A percentile compares a stretch with the other conserved stretches of the same genome.
Conservation (phyloP, 371 early-diverging fungal genomes). For the Fennellomyces sp. region DNA sequence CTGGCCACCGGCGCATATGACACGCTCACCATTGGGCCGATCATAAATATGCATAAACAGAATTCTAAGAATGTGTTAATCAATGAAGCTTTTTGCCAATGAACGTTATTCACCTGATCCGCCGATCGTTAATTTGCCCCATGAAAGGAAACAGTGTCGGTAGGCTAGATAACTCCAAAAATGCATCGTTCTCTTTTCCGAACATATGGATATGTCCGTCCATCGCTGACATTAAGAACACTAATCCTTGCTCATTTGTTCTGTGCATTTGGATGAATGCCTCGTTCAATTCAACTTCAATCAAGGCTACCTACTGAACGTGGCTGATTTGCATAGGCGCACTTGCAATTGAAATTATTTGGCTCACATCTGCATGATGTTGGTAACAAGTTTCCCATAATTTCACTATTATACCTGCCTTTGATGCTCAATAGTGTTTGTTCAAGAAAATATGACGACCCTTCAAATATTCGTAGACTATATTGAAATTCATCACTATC, state of each 20-base stretch:
- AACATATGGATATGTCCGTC: conserved; percentile 52
- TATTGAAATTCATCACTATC: conserved; percentile 26
- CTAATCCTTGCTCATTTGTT: conserved; percentile 19
- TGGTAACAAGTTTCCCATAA: background rate
- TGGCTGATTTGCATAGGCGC: conserved; percentile 56
- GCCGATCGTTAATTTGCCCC: conserved; percentile 34
- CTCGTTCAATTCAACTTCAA: too few species aligned
- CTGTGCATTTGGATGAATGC: too few species aligned
- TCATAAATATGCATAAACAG: conserved; percentile 56
- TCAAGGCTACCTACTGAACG: conserved; percentile 35
- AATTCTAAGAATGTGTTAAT: too few species aligned
- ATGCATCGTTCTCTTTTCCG: conserved; percentile 20
- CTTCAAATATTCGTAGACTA: conserved; percentile 37
- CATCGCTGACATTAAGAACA: conserved; percentile 43
- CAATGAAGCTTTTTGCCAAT: too few species aligned
- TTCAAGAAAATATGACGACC: conserved; percentile 32
- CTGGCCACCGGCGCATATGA: conserved; percentile 67
- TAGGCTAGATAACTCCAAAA: background rate
- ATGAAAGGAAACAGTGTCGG: conserved; percentile 33
- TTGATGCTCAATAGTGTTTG: conserved; percentile 34
- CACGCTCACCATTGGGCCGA: conserved; percentile 36
- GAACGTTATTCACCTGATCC: conserved; percentile 37
- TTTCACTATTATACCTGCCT: conserved; percentile 8
- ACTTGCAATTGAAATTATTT: conserved; percentile 37
- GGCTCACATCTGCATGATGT: conserved; percentile 27